These are phyloP conservation scores for Curvularia lunata DNA, from an alignment of 2,329 filamentous ascomycete genomes.

Conservation along the genomic window DNA sequence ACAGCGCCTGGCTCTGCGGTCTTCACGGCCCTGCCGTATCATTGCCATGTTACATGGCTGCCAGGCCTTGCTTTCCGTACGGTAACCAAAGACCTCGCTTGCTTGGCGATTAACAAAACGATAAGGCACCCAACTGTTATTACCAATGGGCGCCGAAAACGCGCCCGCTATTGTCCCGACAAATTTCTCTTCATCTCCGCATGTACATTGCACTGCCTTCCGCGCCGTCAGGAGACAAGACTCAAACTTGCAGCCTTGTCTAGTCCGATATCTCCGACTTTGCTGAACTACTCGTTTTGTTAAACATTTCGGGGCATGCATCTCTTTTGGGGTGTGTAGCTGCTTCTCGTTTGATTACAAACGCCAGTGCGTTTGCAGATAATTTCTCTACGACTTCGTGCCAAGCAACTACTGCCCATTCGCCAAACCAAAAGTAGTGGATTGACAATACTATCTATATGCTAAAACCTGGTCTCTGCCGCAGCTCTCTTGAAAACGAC, in stretches of 20 bases:
- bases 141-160: background rate
- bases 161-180: slow-evolving; percentile 1
- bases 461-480: background rate
- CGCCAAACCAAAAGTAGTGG: background rate
- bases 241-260: background rate
- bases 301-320: background rate
- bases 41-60: background rate
- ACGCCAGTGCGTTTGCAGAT: background rate
- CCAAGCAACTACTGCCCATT: background rate
- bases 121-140: slow-evolving; percentile 5
- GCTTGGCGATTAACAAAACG: background rate
- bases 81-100: background rate
- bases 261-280: background rate
- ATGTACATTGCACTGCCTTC: background rate
- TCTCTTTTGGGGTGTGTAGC: background rate
- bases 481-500: background rate
- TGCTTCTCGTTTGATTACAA: background rate
- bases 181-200: background rate
- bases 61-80: background rate
- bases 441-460: background rate
- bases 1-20: background rate
- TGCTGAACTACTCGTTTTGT: background rate
- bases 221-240: background rate
- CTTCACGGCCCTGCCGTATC: background rate
- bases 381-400: background rate